These are phyloP conservation scores for Tulasnella sp. DNA, from an alignment of 768 basidiomycete species.

Conservation along the genomic window DNA sequence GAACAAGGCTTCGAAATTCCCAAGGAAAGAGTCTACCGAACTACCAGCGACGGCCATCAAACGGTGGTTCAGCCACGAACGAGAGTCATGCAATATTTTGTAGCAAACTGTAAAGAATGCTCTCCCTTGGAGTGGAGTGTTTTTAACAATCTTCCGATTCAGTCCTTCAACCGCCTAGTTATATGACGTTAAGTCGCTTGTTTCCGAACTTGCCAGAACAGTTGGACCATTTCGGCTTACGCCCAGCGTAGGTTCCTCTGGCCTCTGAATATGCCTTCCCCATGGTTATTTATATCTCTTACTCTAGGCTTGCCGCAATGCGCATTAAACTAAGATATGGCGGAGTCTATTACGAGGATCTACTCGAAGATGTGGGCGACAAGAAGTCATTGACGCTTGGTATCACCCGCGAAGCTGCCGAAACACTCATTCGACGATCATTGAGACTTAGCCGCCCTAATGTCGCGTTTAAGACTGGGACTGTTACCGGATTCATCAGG, in stretches of 20 bases:
- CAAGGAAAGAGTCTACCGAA: background rate
- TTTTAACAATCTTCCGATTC: background rate
- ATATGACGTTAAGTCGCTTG: background rate
- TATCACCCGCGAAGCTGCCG: constrained; percentile 22
- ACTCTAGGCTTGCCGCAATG: background rate
- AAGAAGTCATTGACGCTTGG: background rate
- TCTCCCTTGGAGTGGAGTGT: background rate
- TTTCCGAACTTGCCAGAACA: constrained; percentile 20
- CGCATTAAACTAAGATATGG: background rate
- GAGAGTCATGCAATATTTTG: constrained; percentile 28
- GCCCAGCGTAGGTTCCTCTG: background rate
- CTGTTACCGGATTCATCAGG: too few relatives aligned
- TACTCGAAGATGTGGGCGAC: background rate
- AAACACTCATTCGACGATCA: constrained; percentile 10
- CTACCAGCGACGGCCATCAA: background rate
- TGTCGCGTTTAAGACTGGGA: too few relatives aligned
- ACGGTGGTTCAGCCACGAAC: background rate
- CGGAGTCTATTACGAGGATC: background rate
- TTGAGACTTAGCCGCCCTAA: too few relatives aligned
- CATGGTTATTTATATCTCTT: background rate
- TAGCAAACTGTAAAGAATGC: constrained; percentile 1
- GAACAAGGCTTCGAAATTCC: constrained; percentile 8
- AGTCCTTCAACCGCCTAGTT: constrained; percentile 25
- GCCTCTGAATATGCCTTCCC: background rate
- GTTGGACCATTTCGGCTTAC: constrained; percentile 10